These are phyloP conservation scores for Cutaneotrichosporon spelunceum DNA, from an alignment of 1,284 basidiomycete genomes.

Conservation along the genomic window DNA sequence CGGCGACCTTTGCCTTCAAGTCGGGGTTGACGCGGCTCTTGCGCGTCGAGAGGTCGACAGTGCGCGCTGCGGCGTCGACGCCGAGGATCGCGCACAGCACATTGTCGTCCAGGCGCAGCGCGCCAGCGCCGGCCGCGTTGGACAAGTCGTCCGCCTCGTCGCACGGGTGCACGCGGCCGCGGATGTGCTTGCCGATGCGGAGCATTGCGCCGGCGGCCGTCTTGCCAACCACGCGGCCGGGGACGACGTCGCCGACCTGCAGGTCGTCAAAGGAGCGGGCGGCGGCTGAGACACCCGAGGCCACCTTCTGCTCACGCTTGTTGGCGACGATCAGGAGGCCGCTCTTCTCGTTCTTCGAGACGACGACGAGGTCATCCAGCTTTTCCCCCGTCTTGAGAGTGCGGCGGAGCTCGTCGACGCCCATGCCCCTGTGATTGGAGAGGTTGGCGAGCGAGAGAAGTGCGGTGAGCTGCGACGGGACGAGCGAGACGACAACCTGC, in stretches of 20 bases:
- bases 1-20: conserved; percentile 51
- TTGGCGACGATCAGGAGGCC: conserved; percentile 78
- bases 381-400: conserved; percentile 68
- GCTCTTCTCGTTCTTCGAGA: conserved; percentile 84
- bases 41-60: conserved; percentile 74
- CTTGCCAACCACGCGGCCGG: conserved; percentile 72
- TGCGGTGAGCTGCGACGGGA: conserved; percentile 69
- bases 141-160: conserved; percentile 75
- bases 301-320: conserved; percentile 55
- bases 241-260: conserved; percentile 66
- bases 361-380: conserved; percentile 75
- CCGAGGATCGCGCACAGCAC: conserved; percentile 68
- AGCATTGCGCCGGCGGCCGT: conserved; percentile 65
- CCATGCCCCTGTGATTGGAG: conserved; percentile 70
- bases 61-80: conserved; percentile 64
- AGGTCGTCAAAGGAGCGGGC: conserved; percentile 65
- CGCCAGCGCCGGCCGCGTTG: conserved; percentile 51
- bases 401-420: conserved; percentile 67
- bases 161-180: conserved; percentile 72
- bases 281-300: conserved; percentile 54
- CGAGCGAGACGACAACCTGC: conserved; percentile 70
- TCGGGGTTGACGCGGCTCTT: conserved; percentile 60
- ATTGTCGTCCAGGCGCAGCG: conserved; percentile 65
- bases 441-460: conserved; percentile 81
- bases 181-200: conserved; percentile 66